A percentile compares a stretch with the other conserved stretches of the same genome.
These are phyloP conservation scores for Murraya koenigii DNA, from an alignment of 345 rosid species.

Conservation along the genomic window DNA sequence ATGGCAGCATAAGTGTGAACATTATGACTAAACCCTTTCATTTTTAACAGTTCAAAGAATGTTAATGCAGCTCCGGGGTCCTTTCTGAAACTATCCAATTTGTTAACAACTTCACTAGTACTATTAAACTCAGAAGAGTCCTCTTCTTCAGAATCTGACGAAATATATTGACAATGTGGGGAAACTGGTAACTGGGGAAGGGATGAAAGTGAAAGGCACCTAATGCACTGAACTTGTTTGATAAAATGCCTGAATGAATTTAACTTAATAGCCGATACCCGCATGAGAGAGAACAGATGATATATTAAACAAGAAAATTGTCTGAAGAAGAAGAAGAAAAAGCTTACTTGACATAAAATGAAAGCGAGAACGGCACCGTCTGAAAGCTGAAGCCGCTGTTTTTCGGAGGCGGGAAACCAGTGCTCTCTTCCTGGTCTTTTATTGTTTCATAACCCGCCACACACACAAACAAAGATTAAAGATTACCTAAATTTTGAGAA, in stretches of 20 bases:
- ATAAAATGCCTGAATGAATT: constrained; percentile 14
- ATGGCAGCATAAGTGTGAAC: neutral
- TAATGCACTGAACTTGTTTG: constrained; percentile 14
- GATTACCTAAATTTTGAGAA: neutral
- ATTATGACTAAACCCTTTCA: neutral
- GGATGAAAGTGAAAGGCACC: constrained; percentile 29
- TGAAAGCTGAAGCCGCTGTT: neutral
- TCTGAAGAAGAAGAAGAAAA: neutral
- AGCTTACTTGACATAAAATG: neutral
- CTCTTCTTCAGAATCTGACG: too few relatives aligned
- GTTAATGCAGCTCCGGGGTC: neutral
- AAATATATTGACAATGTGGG: too few relatives aligned
- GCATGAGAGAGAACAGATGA: constrained; percentile 17
- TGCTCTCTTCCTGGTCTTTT: neutral
- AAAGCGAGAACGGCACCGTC: neutral
- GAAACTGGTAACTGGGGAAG: constrained; percentile 23
- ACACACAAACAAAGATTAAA: neutral
- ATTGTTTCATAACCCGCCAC: neutral
- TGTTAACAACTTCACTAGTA: neutral
- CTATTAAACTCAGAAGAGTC: too few relatives aligned
- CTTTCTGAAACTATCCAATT: neutral
- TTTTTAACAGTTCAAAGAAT: neutral
- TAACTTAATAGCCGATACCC: constrained; percentile 15
- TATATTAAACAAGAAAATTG: too few relatives aligned
- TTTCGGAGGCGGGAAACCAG: neutral